Conservation (phyloP, 2,329 filamentous ascomycete species). For the Scortechinia acanthostroma region DNA sequence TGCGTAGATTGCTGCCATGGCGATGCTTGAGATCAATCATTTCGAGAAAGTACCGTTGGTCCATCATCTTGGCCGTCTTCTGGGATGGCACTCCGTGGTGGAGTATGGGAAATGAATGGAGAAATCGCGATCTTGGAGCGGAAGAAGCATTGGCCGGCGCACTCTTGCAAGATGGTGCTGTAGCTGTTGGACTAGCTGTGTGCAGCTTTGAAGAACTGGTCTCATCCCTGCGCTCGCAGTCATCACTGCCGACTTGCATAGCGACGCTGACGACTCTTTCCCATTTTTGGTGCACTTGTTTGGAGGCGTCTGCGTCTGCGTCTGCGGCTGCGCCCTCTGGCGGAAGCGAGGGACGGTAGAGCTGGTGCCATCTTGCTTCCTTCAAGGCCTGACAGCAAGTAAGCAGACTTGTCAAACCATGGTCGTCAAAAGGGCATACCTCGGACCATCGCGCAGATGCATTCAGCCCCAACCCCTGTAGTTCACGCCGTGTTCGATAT, state of each 20-base stretch:
- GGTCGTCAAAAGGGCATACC: too few species aligned
- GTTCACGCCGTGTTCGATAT: conserved; percentile 65
- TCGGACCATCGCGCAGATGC: conserved; percentile 66
- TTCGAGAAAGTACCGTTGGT: conserved; percentile 75
- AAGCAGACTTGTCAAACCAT: too few species aligned
- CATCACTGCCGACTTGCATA: conserved; percentile 62
- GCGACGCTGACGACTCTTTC: conserved; percentile 66
- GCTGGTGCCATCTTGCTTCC: too few species aligned
- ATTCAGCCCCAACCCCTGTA: conserved; percentile 62
- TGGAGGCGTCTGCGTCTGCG: conserved; percentile 29
- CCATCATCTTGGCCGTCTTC: conserved; percentile 71
- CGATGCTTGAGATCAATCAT: conserved; percentile 84
- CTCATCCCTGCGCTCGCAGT: too few species aligned
- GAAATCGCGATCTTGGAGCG: conserved; percentile 26
- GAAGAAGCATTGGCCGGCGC: conserved; percentile 5
- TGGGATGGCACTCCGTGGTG: conserved; percentile 47
- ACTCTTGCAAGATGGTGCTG: neutral
- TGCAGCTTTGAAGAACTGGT: too few species aligned
- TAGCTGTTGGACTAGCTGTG: too few species aligned
- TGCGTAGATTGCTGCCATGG: conserved; percentile 74
- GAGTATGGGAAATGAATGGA: conserved; percentile 31
- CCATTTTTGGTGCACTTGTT: conserved; percentile 57
- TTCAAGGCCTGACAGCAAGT: too few species aligned
- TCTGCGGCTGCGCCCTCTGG: too few species aligned
- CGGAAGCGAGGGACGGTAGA: too few species aligned